Base-by-base conservation (phyloP, 2,329 filamentous ascomycete genomes). In the Neonectria faginata region DNA sequence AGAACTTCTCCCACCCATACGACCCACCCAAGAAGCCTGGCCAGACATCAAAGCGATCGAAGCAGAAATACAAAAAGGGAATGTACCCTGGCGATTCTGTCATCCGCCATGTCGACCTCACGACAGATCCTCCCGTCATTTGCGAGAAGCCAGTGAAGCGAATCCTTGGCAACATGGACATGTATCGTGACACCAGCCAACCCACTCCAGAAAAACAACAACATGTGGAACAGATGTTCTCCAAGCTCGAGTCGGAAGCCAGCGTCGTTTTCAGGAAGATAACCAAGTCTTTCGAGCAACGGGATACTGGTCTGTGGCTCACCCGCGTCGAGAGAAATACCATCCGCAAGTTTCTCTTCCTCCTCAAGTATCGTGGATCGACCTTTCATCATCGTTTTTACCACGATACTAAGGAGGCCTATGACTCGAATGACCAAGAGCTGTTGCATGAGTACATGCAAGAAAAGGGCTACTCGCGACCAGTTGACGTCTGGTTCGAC, bases 291-390 rank as follows among this genome's bases (percentile, higher is more conserved):
- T 56, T 58, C 18, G 52, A 61, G 12, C n/a, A 56, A 14, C 22
- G n/a, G 7, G 12, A 64, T 9, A 14, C 7, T 8, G 67, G 60
- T 55, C 63, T 82, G 3, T 68, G 67, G 56, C 60, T 81, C 3
- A 73, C 66, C 3, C 75, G 79, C 5, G 36, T 55, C 1, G 74
- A 81, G 45, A 69, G 71, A 56, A 74, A 83, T 64, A 52, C 72
- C 5, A 48, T 83, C 25, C 79, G 81, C 54, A 83, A 82, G 59
- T 83, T 83, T 55, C 73, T 82, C 5, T 83, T 83, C 64, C 70
- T 84, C 16, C 77, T 83, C 70, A 81, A 81, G 61, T 84, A 83
- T 60, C 78, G 82, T 14, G 73, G 73, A 18, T 71, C 70, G 2
- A 65, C 52, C 5, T 79, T 80, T 36, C 73, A 77, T 64, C 54